Evolutionary conservation across 148 eudicot genomes (phyloP).

Genomic region (Euryodendron excelsum): DNA sequence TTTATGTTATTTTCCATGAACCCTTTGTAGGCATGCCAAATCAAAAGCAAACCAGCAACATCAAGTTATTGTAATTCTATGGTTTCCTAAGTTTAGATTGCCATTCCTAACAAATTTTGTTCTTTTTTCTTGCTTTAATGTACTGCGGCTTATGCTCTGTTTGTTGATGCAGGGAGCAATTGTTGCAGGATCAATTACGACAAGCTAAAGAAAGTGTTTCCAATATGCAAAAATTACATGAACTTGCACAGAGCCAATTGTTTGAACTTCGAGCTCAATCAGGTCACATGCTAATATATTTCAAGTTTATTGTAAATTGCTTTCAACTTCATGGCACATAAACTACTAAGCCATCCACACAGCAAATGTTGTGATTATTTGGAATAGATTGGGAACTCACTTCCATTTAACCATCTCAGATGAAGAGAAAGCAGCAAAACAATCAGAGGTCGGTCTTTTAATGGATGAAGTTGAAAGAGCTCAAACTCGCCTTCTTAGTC

Average conservation of each 20-base stretch:
- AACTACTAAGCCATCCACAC: background rate
- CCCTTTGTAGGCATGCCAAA: background rate
- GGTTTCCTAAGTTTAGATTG: background rate
- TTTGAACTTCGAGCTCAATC: constrained; percentile 95
- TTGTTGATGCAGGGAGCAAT: constrained; percentile 70
- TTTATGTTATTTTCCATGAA: background rate
- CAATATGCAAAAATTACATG: constrained; percentile 90
- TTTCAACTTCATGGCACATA: background rate
- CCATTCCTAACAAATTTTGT: background rate
- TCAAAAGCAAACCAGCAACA: background rate
- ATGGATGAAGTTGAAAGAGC: constrained; percentile 99
- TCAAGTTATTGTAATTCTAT: background rate
- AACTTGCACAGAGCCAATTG: constrained; percentile 96
- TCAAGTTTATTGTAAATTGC: background rate
- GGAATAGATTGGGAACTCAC: constrained; percentile 13
- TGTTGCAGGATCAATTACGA: constrained; percentile 91
- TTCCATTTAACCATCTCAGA: constrained; percentile 43
- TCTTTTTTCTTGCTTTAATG: background rate
- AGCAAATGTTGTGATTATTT: constrained; percentile 8
- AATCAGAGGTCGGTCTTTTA: constrained; percentile 85
- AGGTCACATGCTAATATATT: constrained; percentile 41
- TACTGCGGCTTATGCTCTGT: constrained; percentile 4
- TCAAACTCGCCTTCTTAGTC: constrained; percentile 87
- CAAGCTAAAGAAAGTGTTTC: constrained; percentile 96
- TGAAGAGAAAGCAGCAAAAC: constrained; percentile 92